Percentiles rank a stretch among this genome's conserved stretches.
Conservation (phyloP, 768 basidiomycete genomes). For the Xerocomellus chrysenteron region DNA sequence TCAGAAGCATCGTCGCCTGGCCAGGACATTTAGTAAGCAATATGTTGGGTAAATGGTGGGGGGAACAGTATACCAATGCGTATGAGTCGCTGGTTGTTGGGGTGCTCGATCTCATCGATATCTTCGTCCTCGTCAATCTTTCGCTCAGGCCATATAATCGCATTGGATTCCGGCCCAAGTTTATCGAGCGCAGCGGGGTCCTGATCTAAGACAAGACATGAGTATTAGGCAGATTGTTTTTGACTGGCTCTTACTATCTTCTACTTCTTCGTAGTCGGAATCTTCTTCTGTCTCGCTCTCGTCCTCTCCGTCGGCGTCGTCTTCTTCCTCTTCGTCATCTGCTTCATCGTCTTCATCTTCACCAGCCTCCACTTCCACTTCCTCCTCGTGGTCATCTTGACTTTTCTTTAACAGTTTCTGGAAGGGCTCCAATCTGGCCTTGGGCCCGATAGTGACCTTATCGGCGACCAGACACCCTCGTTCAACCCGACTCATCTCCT, state of each 20-base stretch:
- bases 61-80: conserved; percentile 55
- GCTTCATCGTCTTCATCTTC: conserved; percentile 28
- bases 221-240: background rate
- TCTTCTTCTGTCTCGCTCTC: conserved; percentile 37
- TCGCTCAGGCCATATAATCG: conserved; percentile 78
- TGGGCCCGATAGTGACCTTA: conserved; percentile 75
- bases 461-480: conserved; percentile 82
- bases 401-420: conserved; percentile 65
- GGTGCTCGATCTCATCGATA: conserved; percentile 56
- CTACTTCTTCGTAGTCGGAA: conserved; percentile 68
- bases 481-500: conserved; percentile 63
- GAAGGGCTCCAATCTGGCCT: conserved; percentile 64
- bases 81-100: conserved; percentile 74
- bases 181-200: conserved; percentile 39
- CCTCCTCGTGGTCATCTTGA: conserved; percentile 30
- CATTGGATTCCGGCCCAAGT: conserved; percentile 73
- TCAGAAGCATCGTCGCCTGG: conserved; percentile 62
- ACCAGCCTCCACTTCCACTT: conserved; percentile 24
- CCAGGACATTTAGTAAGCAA: conserved; percentile 1
- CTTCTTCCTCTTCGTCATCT: conserved; percentile 38
- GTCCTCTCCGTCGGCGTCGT: conserved; percentile 31
- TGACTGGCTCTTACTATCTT: conserved; percentile 51
- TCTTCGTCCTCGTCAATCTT: conserved; percentile 61
- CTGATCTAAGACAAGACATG: conserved; percentile 42
- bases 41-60: background rate